phyloP scores from a whole-genome alignment of 164 flowering plant species.

The Liriodendron chinense region DNA sequence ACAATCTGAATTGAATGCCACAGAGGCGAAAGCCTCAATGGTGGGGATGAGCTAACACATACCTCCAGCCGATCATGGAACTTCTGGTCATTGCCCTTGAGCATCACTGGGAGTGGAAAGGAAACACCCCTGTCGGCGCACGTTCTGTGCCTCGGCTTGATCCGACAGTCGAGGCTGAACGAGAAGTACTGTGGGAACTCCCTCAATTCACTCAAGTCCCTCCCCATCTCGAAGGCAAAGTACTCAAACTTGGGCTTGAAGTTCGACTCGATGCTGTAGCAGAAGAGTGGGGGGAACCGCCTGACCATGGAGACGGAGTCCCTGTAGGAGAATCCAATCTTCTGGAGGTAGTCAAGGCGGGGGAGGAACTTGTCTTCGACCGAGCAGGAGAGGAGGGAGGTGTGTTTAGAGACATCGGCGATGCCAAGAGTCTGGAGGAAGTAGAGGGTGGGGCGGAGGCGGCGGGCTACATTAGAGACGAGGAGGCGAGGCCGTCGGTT shows the following conservation, averaged over 20 bases:
- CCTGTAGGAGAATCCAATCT: slow-evolving; percentile 52
- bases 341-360: slow-evolving; percentile 63
- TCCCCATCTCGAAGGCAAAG: slow-evolving; percentile 81
- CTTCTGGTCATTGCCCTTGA: slow-evolving; percentile 44
- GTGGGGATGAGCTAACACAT: slow-evolving; percentile 62
- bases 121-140: slow-evolving; percentile 70
- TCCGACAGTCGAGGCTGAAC: slow-evolving; percentile 83
- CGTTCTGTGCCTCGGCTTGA: slow-evolving; percentile 66
- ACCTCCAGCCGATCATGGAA: slow-evolving; percentile 62
- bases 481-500: slow-evolving; percentile 51
- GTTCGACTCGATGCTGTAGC: slow-evolving; percentile 66
- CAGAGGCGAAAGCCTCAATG: slow-evolving; percentile 68
- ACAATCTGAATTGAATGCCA: slow-evolving; percentile 15
- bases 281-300: slow-evolving; percentile 73
- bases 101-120: slow-evolving; percentile 63
- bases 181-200: slow-evolving; percentile 94
- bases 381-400: slow-evolving; percentile 62
- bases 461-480: slow-evolving; percentile 49
- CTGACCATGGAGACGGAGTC: slow-evolving; percentile 64
- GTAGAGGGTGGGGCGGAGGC: slow-evolving; percentile 82
- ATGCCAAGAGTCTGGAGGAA: slow-evolving; percentile 85
- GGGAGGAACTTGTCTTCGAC: slow-evolving; percentile 83
- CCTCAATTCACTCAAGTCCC: slow-evolving; percentile 77
- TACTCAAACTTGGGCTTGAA: slow-evolving; percentile 76
- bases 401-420: slow-evolving; percentile 44